Evolutionary conservation across 306 rosid genomes (phyloP), one percentile per base, ranked within the genome.

Genomic region (Ormosia semicastrata): DNA sequence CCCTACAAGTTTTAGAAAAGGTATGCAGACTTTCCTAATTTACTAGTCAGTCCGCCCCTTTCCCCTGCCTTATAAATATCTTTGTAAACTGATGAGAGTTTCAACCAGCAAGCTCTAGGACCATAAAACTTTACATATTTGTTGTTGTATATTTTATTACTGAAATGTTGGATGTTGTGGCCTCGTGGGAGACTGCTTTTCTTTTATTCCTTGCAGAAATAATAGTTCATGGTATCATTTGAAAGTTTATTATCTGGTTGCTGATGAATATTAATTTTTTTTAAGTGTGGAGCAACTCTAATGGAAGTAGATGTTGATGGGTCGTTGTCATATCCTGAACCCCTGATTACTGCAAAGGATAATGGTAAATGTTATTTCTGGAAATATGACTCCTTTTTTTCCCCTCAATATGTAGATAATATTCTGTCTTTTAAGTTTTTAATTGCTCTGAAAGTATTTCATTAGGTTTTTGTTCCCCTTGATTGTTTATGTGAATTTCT

Each of bases 291-390:
- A 76, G 87, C 91, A 58, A 63, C 93, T 76, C 89, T 94, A 58
- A 87, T 92, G 91, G 92, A 90, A 82, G 91, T 94, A 60, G 92
- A 94, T 84, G 83, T 71, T 73, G 94, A 94, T 37, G 98, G 97
- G 40, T 80, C 98, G 5, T 70, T 92, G 86, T 78, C 93, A 32
- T 90, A 86, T 82, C 97, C 94, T n/a, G 88, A 88, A 67, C 85
- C 92, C 71, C 94, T 84, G 81, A 77, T 60, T 13, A 73, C 79
- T 72, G 78, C 78, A 33, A 92, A 88, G 77, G 97, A 87, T 17
- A 86, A 72, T 81, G 90, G 97, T 92, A 84, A 78, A 87, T 80
- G 64, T 24, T 34, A 77, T 76, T 83, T 52, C 81, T 7, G 17
- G 53, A 88, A 81, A 65, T 24, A 70, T 33, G 6, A 11, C 41